These are phyloP conservation scores for Sarcodon aspratus DNA, from an alignment of 768 basidiomycete species.

Conservation along the genomic window DNA sequence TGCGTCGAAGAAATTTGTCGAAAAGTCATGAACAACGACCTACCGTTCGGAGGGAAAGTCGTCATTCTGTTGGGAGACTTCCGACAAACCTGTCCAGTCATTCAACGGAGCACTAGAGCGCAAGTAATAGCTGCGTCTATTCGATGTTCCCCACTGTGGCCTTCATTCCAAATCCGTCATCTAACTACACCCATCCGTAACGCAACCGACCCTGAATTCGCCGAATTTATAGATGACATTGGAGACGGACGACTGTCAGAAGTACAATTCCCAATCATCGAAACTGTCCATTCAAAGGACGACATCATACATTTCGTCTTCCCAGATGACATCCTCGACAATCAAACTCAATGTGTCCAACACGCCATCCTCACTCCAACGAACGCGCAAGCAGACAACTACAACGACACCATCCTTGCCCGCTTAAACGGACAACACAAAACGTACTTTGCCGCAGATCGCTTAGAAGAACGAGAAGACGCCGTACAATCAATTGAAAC, in stretches of 20 bases:
- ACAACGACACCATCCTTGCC: conserved; percentile 20
- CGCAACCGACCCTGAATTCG: conserved; percentile 23
- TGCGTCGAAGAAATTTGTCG: conserved; percentile 24
- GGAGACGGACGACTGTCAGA: conserved; percentile 20
- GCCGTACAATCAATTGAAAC: background rate
- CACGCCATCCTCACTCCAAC: conserved; percentile 26
- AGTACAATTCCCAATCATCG: conserved; percentile 14
- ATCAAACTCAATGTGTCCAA: conserved; percentile 15
- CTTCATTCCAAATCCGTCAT: conserved; percentile 12
- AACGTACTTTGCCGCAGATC: conserved; percentile 15
- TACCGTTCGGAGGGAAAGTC: conserved; percentile 26
- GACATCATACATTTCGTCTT: conserved; percentile 18
- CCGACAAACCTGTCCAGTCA: conserved; percentile 28
- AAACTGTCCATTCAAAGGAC: conserved; percentile 3
- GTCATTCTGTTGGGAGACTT: conserved; percentile 28
- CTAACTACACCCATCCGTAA: conserved; percentile 24
- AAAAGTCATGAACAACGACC: conserved; percentile 12
- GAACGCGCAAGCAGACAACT: conserved; percentile 22
- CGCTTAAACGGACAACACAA: conserved; percentile 12
- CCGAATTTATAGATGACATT: conserved; percentile 25
- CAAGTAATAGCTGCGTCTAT: conserved; percentile 25
- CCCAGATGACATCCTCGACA: conserved; percentile 10
- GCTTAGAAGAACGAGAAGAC: conserved; percentile 11
- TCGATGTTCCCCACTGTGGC: conserved; percentile 23
- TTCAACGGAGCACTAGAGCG: conserved; percentile 15